Percentiles rank a stretch among this genome's conserved stretches.
Conservation (phyloP, 257 asterid species). For the Paraleonurus japonicus region DNA sequence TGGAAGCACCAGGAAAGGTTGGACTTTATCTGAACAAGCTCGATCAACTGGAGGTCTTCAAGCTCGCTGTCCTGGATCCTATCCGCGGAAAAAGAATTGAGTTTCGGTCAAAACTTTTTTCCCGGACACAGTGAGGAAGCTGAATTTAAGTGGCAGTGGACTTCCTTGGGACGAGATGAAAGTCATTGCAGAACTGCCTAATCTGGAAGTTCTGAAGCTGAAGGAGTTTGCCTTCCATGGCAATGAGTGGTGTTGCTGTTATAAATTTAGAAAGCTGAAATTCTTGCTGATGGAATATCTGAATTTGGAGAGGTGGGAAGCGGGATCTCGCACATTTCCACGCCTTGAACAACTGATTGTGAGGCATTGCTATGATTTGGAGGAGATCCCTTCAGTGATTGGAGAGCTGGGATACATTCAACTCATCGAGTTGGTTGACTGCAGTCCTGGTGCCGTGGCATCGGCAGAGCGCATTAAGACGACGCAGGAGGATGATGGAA, state of each 20-base stretch:
- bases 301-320: conserved; percentile 14
- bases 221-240: conserved; percentile 29
- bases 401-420: background rate
- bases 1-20: conserved; percentile 10
- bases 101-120: conserved; percentile 6
- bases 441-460: conserved; percentile 18
- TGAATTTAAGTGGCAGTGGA: conserved; percentile 26
- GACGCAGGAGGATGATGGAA: background rate
- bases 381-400: conserved; percentile 19
- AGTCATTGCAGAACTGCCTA: conserved; percentile 2
- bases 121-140: conserved; percentile 21
- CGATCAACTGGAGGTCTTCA: conserved; percentile 28
- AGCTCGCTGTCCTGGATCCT: conserved; percentile 28
- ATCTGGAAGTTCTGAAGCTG: conserved; percentile 33
- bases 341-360: conserved; percentile 15
- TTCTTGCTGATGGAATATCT: conserved; percentile 21
- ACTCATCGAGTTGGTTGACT: conserved; percentile 28
- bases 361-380: conserved; percentile 24
- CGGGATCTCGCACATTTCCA: background rate
- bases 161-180: conserved; percentile 35
- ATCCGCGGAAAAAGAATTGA: background rate
- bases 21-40: conserved; percentile 24
- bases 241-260: background rate
- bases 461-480: conserved; percentile 8
- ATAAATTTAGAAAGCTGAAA: conserved; percentile 13